These are phyloP conservation scores for Cladorrhinum samala DNA, from an alignment of 495 filamentous ascomycete species.

Conservation along the genomic window DNA sequence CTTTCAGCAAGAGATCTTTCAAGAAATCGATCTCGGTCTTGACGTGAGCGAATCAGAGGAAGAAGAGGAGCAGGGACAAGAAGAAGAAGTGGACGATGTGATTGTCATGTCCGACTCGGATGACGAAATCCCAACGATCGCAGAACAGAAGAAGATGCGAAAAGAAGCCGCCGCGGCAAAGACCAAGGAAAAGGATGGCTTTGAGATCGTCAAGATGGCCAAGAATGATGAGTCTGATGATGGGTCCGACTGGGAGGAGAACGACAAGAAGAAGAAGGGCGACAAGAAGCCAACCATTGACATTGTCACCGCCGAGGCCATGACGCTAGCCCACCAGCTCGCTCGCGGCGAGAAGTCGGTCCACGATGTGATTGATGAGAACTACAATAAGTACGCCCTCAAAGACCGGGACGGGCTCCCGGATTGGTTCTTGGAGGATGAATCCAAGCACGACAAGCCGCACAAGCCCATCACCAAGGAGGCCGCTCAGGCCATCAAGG, in stretches of 20 bases:
- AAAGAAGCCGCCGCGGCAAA: conserved; percentile 9
- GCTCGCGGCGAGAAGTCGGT: conserved; percentile 77
- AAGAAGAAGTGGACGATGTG: conserved; percentile 8
- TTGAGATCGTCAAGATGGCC: conserved; percentile 48
- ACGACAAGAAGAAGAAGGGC: conserved; percentile 56
- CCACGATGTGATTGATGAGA: conserved; percentile 76
- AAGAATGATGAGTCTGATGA: conserved; percentile 11
- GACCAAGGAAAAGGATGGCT: conserved; percentile 22
- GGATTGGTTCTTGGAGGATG: conserved; percentile 97
- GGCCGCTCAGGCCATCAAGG: conserved; percentile 87
- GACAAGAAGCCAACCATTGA: conserved; percentile 77
- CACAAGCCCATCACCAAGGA: conserved; percentile 85
- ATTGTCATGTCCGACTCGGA: conserved; percentile 13
- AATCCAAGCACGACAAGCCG: conserved; percentile 71
- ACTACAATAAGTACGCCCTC: conserved; percentile 87
- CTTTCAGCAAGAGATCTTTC: conserved; percentile 94
- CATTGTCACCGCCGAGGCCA: conserved; percentile 97
- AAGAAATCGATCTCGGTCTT: conserved; percentile 56
- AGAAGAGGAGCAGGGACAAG: conserved; percentile 43
- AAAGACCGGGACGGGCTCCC: conserved; percentile 89
- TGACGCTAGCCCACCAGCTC: conserved; percentile 92
- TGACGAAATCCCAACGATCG: conserved; percentile 9
- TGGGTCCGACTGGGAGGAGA: conserved; percentile 55
- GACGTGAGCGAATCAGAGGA: conserved; percentile 39
- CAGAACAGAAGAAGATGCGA: conserved; percentile 12